These are phyloP conservation scores for Coprinopsis sp. DNA, from an alignment of 768 basidiomycete genomes.

Conservation along the genomic window DNA sequence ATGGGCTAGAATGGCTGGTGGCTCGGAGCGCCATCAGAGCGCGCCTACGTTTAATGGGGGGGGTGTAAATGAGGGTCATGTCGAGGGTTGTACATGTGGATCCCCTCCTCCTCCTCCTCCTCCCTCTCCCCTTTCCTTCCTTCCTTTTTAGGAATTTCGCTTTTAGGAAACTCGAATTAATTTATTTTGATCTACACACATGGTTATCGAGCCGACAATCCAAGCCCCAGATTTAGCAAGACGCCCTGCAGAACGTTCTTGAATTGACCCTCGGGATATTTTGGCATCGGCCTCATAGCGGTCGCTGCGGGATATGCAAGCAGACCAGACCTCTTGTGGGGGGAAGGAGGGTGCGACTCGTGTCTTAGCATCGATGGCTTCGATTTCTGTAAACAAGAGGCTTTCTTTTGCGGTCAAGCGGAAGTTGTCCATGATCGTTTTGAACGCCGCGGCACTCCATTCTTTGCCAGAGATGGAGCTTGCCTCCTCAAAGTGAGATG, in stretches of 20 bases:
- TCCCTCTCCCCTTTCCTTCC: no score
- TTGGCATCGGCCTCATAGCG: no score
- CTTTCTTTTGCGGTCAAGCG: slow-evolving; percentile 8
- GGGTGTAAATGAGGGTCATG: no score
- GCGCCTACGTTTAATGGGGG: no score
- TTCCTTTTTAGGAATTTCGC: not conserved
- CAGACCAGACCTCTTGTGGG: no score
- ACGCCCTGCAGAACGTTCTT: not conserved
- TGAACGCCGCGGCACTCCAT: slow-evolving; percentile 21
- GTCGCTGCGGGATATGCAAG: no score
- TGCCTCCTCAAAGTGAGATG: slow-evolving; percentile 15
- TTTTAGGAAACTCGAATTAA: slow-evolving; percentile 4
- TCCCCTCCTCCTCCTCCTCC: no score
- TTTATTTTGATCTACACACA: slow-evolving; percentile 11
- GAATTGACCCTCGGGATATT: not conserved
- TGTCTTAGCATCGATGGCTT: slow-evolving; percentile 10
- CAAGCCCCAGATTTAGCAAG: not conserved
- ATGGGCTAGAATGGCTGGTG: no score
- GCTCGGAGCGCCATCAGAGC: no score
- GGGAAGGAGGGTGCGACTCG: not conserved
- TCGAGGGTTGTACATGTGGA: no score
- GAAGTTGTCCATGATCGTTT: slow-evolving; percentile 29
- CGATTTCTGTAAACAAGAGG: slow-evolving; percentile 1
- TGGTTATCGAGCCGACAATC: slow-evolving; percentile 10
- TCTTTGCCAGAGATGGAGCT: slow-evolving; percentile 19